phyloP scores from a whole-genome alignment of 2,329 filamentous ascomycete species.

The Fusarium chaquense region DNA sequence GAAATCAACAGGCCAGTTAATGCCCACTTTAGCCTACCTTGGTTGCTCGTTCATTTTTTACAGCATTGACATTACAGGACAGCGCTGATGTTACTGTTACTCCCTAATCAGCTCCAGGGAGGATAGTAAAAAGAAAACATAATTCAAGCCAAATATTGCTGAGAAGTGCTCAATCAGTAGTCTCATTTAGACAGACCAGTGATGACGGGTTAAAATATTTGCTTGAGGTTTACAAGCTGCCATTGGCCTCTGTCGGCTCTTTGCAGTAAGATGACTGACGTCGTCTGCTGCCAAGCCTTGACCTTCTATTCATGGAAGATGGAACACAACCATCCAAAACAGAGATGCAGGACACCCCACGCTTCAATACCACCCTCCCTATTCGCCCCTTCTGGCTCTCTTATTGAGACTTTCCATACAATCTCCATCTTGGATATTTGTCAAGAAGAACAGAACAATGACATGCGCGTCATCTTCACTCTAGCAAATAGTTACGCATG shows the following conservation, averaged over 20 bases:
- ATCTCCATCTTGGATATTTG: background rate
- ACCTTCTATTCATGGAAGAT: constrained; percentile 16
- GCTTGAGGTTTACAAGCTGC: background rate
- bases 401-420: background rate
- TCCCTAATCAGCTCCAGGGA: background rate
- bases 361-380: constrained; percentile 12
- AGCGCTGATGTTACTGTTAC: background rate
- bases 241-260: constrained; percentile 16
- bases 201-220: background rate
- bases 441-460: background rate
- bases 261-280: constrained; percentile 7
- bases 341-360: constrained; percentile 16
- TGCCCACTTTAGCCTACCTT: background rate
- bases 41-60: background rate
- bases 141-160: background rate
- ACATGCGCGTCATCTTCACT: background rate
- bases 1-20: background rate
- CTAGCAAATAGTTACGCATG: background rate
- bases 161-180: background rate
- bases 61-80: background rate
- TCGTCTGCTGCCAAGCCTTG: constrained; percentile 7
- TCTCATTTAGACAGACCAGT: background rate
- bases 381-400: background rate
- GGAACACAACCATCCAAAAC: background rate
- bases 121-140: background rate